Evolutionary conservation across 768 basidiomycete species (phyloP).

Genomic region (Mycena rosella): DNA sequence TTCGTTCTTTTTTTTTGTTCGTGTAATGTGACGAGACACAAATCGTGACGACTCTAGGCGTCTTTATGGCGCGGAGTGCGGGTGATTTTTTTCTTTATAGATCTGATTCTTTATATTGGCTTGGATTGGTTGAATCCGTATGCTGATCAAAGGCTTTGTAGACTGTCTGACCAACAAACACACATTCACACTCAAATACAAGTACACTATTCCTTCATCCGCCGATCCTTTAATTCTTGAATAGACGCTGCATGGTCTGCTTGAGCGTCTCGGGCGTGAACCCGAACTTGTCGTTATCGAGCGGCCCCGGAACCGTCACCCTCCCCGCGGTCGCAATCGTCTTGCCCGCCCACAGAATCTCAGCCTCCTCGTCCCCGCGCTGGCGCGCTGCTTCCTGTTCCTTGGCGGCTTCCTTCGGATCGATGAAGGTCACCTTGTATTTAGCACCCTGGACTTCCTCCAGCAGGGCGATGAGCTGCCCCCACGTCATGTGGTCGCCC

Average conservation of each 20-base stretch:
- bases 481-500: constrained; percentile 17
- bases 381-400: constrained; percentile 25
- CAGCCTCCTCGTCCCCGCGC: constrained; percentile 14
- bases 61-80: no score
- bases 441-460: constrained; percentile 22
- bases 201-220: no score
- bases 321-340: constrained; percentile 3
- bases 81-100: no score
- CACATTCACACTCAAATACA: no score
- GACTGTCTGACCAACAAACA: no score
- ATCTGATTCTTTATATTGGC: no score
- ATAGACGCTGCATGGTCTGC: constrained; percentile 14
- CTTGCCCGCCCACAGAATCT: constrained; percentile 13
- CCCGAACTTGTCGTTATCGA: constrained; percentile 17
- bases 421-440: constrained; percentile 17
- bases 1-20: no score
- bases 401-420: constrained; percentile 14
- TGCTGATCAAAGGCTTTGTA: no score
- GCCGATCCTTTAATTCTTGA: not conserved
- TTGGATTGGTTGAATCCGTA: no score
- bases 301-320: constrained; percentile 6
- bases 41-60: no score
- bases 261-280: constrained; percentile 18
- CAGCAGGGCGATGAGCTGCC: constrained; percentile 13
- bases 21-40: no score